Base-by-base conservation (phyloP, 192 early-diverging fungal genomes). In the Coemansia javaensis region DNA sequence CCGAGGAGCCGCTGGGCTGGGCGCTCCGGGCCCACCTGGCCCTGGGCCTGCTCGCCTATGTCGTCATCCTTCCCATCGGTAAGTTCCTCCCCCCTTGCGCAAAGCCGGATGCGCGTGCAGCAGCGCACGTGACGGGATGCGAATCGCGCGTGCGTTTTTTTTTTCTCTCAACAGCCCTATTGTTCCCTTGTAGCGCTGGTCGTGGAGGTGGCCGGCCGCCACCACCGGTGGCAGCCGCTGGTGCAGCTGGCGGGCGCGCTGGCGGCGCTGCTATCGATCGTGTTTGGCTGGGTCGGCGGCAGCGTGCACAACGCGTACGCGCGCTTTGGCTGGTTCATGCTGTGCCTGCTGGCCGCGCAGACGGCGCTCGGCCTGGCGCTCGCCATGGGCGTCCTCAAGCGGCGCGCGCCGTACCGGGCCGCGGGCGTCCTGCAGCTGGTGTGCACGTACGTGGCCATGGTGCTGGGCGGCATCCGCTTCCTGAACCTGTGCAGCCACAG, bases 401-500 rank as follows among this genome's bases (percentile, higher is more conserved):
- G 58, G 10, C 54, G 35, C 4, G 21, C 27, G 24, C 27, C 45
- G 5, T 82, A 85, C 34, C 68, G 73, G 40, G 14, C 41, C 1
- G 27, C 79, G 24, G 80, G 80, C 0, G 24, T 48, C 2, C 8
- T 43, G 11, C 59, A 79, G 32, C 61, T 80, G 4, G 37, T 81
- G 15, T 62, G 78, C 30, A 79, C 80, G 11, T 85, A 83, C 44
- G 59, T 75, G 16, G 81, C 74, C 20, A 82, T 85, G 50, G 43
- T 85, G 38, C 62, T 83, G 17, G 83, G 82, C 18, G 79, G 77
- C 15, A 81, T 83, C 47, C 66, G 77, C 18, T 66, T 46, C 38
- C 44, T 76, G 40, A 75, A 72, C 20, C 77, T 83, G 28, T 85
- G 83, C 28, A 77, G 73, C 36, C 76, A 59, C 31, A 82, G 80